These are phyloP conservation scores for Paramyrothecium sp. DNA, from an alignment of 2,329 filamentous ascomycete genomes.

Conservation along the genomic window DNA sequence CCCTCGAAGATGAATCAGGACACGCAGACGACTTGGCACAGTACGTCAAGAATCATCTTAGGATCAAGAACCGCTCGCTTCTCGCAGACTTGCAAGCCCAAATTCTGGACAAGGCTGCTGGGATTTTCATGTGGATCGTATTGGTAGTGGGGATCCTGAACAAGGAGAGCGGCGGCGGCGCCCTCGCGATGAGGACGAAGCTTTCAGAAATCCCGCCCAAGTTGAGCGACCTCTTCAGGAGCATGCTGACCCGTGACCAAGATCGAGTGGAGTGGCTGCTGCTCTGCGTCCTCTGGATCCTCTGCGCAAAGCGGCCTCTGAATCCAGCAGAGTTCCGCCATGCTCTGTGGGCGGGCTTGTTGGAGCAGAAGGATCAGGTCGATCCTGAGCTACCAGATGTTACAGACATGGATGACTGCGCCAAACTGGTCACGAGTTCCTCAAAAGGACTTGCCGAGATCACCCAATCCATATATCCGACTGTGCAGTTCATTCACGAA, in stretches of 20 bases:
- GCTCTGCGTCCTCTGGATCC: conserved; percentile 49
- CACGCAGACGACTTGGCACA: conserved; percentile 32
- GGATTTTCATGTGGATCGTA: conserved; percentile 43
- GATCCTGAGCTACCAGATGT: conserved; percentile 18
- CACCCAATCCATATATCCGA: conserved; percentile 23
- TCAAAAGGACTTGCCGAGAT: conserved; percentile 52
- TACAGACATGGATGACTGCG: accelerated
- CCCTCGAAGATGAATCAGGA: conserved; percentile 31
- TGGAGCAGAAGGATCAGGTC: conserved; percentile 11
- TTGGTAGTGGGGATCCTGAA: conserved; percentile 39
- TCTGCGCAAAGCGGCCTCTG: conserved; percentile 46
- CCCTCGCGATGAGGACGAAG: conserved; percentile 17
- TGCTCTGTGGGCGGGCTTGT: conserved; percentile 30
- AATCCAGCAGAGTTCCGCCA: conserved; percentile 41
- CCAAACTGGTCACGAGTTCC: conserved; percentile 31
- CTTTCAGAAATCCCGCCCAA: conserved; percentile 33
- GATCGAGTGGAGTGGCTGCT: conserved; percentile 36
- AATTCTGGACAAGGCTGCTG: conserved; percentile 32
- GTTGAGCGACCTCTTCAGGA: conserved; percentile 46
- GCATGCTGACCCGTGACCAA: conserved; percentile 46
- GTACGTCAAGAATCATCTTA: conserved; percentile 27
- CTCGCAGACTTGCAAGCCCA: conserved; percentile 9
- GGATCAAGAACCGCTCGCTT: conserved; percentile 10
- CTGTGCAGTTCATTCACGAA: conserved; percentile 54
- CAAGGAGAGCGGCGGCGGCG: conserved; percentile 25